A percentile compares a stretch with the other conserved stretches of the same genome.
Conservation (phyloP, 1,284 basidiomycete species). For the Rhodotorula sp. region DNA sequence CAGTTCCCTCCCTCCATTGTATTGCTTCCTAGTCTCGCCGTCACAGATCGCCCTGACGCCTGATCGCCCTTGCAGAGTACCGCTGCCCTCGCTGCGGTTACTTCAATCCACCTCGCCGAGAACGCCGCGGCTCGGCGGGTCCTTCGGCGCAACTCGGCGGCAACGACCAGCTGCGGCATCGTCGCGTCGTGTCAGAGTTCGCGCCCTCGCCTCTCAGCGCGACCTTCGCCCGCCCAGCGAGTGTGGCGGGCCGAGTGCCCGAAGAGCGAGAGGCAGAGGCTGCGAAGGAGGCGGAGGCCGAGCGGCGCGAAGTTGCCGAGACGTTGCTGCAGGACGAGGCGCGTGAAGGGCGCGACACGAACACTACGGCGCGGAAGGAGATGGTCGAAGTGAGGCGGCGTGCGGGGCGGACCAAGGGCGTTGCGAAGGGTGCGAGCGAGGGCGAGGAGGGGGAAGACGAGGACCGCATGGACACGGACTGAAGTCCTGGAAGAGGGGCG, state of each 20-base stretch:
- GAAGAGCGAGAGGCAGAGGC: not conserved
- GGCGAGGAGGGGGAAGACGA: not conserved
- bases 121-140: not conserved
- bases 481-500: not conserved
- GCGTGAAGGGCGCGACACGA: not conserved
- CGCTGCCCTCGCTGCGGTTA: constrained; percentile 71
- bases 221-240: not conserved
- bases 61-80: constrained; percentile 61
- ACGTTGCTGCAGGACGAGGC: not conserved
- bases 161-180: constrained; percentile 3
- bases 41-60: not conserved
- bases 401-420: too few species aligned
- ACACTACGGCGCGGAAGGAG: constrained; percentile 11
- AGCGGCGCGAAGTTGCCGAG: not conserved
- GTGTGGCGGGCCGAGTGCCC: not conserved
- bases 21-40: too few species aligned
- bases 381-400: not conserved
- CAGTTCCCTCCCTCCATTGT: not conserved
- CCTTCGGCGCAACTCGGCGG: not conserved
- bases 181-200: constrained; percentile 31
- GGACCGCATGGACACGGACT: constrained; percentile 34
- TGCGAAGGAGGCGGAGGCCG: not conserved
- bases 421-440: not conserved
- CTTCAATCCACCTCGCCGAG: constrained; percentile 65
- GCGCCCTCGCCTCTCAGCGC: constrained; percentile 13